These are phyloP conservation scores for Periconia sp. DNA, from an alignment of 2,329 filamentous ascomycete species.

Conservation along the genomic window DNA sequence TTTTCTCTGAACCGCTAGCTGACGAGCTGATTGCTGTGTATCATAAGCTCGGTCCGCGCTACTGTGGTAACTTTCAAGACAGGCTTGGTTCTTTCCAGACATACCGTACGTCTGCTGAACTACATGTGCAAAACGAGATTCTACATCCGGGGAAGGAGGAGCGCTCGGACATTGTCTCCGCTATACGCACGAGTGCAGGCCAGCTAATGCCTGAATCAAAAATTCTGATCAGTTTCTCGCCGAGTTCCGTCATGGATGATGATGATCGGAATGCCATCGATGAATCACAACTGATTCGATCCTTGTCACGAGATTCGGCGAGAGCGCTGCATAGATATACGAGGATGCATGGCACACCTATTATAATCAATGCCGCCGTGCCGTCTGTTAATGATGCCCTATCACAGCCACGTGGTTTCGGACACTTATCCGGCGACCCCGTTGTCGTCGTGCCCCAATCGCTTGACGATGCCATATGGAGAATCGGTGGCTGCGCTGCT, in stretches of 20 bases:
- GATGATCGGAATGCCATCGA: slow-evolving; percentile 75
- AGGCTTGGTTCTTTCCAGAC: slow-evolving; percentile 95
- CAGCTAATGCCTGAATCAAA: slow-evolving; percentile 80
- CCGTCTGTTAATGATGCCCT: slow-evolving; percentile 89
- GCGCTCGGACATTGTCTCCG: slow-evolving; percentile 86
- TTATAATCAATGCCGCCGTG: slow-evolving; percentile 87
- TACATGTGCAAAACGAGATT: slow-evolving; percentile 90
- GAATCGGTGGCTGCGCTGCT: slow-evolving; percentile 87
- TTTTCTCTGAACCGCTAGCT: slow-evolving; percentile 86
- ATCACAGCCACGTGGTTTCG: slow-evolving; percentile 79
- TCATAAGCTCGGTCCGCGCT: slow-evolving; percentile 85
- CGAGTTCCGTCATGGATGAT: slow-evolving; percentile 79
- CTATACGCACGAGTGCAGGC: slow-evolving; percentile 85
- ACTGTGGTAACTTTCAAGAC: slow-evolving; percentile 96
- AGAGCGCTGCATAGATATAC: slow-evolving; percentile 72
- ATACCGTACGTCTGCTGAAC: slow-evolving; percentile 87
- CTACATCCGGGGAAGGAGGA: slow-evolving; percentile 89
- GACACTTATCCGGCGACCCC: slow-evolving; percentile 81
- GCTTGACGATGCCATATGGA: slow-evolving; percentile 91
- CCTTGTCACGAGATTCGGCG: slow-evolving; percentile 74
- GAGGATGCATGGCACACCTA: slow-evolving; percentile 73
- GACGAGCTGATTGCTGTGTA: slow-evolving; percentile 93
- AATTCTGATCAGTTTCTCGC: slow-evolving; percentile 82
- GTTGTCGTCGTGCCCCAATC: slow-evolving; percentile 81
- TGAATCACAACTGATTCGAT: slow-evolving; percentile 77